phyloP scores from a whole-genome alignment of 2,329 filamentous ascomycete species.

The Aspergillus oerlinghausenensis region DNA sequence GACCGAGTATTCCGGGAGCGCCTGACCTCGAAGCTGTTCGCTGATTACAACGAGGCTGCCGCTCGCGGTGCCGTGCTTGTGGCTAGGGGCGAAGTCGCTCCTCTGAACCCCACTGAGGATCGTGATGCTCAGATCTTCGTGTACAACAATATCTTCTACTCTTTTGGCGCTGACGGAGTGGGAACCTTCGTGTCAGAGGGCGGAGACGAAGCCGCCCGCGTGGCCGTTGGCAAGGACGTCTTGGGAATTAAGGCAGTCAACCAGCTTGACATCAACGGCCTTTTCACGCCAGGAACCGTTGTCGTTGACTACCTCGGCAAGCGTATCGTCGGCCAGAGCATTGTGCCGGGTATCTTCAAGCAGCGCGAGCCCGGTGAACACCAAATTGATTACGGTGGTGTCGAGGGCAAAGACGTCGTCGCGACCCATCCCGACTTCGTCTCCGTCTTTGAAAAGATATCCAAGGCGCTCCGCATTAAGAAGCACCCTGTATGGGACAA shows the following conservation, averaged over 20 bases:
- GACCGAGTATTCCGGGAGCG: constrained; percentile 95
- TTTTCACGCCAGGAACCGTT: constrained; percentile 93
- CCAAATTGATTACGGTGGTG: constrained; percentile 97
- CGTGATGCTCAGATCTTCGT: constrained; percentile 96
- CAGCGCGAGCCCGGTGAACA: constrained; percentile 96
- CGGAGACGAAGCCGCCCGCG: constrained; percentile 90
- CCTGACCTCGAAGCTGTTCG: constrained; percentile 90
- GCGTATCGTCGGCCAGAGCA: constrained; percentile 94
- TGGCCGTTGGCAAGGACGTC: constrained; percentile 95
- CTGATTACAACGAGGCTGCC: constrained; percentile 95
- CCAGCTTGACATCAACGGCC: constrained; percentile 88
- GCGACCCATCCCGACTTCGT: constrained; percentile 85
- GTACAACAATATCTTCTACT: constrained; percentile 99
- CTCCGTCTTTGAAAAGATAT: constrained; percentile 80
- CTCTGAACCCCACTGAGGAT: constrained; percentile 89
- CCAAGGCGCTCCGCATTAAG: constrained; percentile 85
- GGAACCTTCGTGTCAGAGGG: constrained; percentile 96
- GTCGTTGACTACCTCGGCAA: constrained; percentile 97
- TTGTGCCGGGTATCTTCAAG: constrained; percentile 98
- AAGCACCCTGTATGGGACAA: constrained; percentile 98
- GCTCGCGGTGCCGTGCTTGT: constrained; percentile 88
- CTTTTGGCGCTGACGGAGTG: constrained; percentile 93
- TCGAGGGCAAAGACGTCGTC: constrained; percentile 93
- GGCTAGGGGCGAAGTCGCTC: constrained; percentile 84
- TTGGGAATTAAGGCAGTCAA: constrained; percentile 92